These are phyloP conservation scores for Peterozyma toletana DNA, from an alignment of 805 yeast species.

Conservation along the genomic window DNA sequence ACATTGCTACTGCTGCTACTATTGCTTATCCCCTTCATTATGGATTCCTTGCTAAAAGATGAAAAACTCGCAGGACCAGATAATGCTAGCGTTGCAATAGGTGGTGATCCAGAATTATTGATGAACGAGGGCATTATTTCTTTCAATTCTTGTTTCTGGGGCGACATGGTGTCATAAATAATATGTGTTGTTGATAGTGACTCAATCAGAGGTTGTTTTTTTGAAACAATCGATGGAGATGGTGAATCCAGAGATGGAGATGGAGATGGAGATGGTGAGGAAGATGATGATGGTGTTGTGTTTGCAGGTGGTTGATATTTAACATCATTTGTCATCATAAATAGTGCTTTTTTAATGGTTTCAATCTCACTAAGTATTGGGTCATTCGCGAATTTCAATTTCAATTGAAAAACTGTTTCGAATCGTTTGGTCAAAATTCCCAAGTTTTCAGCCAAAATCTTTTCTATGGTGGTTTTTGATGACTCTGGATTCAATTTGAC, in stretches of 20 bases:
- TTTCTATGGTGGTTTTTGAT: background rate
- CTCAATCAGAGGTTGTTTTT: background rate
- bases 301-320: background rate
- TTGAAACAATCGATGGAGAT: background rate
- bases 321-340: conserved; percentile 13
- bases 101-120: background rate
- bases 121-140: background rate
- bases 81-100: conserved; percentile 1
- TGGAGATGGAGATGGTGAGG: background rate
- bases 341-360: conserved; percentile 17
- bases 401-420: conserved; percentile 7
- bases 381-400: conserved; percentile 10
- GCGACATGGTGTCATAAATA: background rate
- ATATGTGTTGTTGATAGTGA: background rate
- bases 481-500: conserved; percentile 5
- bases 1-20: background rate
- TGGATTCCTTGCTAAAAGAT: background rate
- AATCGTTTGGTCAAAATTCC: conserved; percentile 6
- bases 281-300: conserved; percentile 2
- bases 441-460: conserved; percentile 11
- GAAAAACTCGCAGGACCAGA: conserved; percentile 3
- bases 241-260: background rate
- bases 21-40: background rate
- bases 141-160: background rate
- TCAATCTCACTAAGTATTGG: conserved; percentile 17